phyloP scores from a whole-genome alignment of 2,329 filamentous ascomycete species.

The Camillea tinctor region DNA sequence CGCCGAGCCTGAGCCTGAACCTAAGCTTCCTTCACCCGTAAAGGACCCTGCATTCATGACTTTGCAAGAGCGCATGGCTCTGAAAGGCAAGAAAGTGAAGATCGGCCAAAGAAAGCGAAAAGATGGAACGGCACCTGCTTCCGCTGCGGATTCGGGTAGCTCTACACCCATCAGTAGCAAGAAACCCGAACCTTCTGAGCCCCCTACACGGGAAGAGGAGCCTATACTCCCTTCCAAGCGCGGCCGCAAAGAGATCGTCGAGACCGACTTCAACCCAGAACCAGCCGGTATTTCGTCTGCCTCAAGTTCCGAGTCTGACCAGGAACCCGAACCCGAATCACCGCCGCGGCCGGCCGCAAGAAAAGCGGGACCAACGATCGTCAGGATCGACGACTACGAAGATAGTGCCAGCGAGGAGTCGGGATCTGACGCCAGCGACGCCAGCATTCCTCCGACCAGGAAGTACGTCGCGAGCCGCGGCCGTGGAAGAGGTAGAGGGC shows the following conservation, averaged over 20 bases:
- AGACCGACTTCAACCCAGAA: constrained; percentile 24
- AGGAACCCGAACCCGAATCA: constrained; percentile 3
- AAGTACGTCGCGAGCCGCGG: constrained; percentile 44
- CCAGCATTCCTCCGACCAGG: constrained; percentile 12
- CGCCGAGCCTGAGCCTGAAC: neutral
- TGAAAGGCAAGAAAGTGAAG: constrained; percentile 53
- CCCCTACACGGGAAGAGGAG: constrained; percentile 6
- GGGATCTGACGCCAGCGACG: constrained; percentile 14
- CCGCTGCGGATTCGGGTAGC: constrained; percentile 6
- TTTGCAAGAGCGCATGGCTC: constrained; percentile 56
- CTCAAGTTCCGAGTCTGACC: constrained; percentile 14
- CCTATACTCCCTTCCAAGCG: constrained; percentile 6
- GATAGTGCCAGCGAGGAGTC: constrained; percentile 17
- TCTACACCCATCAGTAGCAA: constrained; percentile 5
- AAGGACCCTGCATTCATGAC: constrained; percentile 45
- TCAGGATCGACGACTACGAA: constrained; percentile 18
- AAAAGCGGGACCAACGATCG: constrained; percentile 23
- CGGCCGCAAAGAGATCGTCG: constrained; percentile 22
- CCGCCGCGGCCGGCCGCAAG: constrained; percentile 8
- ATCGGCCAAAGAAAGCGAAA: constrained; percentile 36
- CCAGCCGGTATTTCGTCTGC: constrained; percentile 17
- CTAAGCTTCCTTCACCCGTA: constrained; percentile 5
- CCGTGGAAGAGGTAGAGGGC: constrained; percentile 13
- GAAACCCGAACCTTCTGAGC: neutral
- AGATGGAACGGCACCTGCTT: constrained; percentile 5